Conservation (phyloP, 805 yeast species). For the Starmerella floris region DNA sequence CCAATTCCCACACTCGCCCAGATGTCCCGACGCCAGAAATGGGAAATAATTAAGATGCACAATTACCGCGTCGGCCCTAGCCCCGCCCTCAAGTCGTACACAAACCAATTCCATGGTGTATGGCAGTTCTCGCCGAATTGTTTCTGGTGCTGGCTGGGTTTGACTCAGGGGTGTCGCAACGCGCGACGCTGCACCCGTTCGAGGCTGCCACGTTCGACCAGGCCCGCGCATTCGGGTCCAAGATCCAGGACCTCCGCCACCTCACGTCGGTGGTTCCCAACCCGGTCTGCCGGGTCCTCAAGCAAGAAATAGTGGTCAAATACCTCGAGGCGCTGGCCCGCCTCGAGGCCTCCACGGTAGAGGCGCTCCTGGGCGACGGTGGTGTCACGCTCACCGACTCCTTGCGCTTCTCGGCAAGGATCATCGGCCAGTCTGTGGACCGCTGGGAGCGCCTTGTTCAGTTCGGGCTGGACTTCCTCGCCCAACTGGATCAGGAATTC, state of each 20-base stretch:
- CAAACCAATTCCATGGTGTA: too few relatives aligned
- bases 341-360: background rate
- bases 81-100: too few relatives aligned
- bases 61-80: background rate
- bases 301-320: background rate
- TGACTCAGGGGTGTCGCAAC: conserved; percentile 2
- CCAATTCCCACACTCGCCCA: too few relatives aligned
- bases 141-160: conserved; percentile 13
- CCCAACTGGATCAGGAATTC: background rate
- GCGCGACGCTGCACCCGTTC: conserved; percentile 6
- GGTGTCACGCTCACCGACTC: background rate
- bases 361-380: background rate
- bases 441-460: background rate
- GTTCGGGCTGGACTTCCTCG: conserved; percentile 1
- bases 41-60: too few relatives aligned
- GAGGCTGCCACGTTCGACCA: conserved; percentile 5
- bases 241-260: conserved; percentile 1
- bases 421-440: conserved; percentile 9
- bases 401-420: background rate
- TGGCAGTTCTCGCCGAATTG: conserved; percentile 12
- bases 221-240: conserved; percentile 7
- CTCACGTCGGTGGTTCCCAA: background rate
- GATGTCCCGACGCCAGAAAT: too few relatives aligned
- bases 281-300: conserved; percentile 6
- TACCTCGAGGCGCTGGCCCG: conserved; percentile 7